A percentile compares a stretch with the other conserved stretches of the same genome.
Evolutionary conservation across 352 stramenopile genomes (phyloP).

Genomic region (Pythium brassicae): DNA sequence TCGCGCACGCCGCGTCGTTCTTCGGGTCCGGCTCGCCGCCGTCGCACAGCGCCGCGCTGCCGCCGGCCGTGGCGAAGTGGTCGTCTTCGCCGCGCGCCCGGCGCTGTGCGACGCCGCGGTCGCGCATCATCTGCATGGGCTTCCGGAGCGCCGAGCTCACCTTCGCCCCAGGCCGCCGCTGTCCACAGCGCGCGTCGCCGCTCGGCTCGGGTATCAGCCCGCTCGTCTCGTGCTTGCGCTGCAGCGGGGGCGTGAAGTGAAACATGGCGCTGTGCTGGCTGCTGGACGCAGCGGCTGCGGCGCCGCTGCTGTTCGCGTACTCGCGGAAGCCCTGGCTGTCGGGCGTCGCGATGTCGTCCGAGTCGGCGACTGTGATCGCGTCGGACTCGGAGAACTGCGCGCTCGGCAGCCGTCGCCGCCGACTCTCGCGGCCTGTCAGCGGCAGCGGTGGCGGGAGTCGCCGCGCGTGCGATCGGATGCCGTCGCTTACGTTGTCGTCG

Average conservation of each 20-base stretch:
- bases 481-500: not conserved
- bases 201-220: not conserved
- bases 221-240: not conserved
- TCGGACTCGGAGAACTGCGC: conserved; percentile 14
- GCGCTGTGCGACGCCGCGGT: conserved; percentile 9
- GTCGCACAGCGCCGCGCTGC: not conserved
- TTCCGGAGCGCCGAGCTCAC: conserved; percentile 17
- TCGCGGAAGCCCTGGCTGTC: conserved; percentile 18
- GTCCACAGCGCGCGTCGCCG: not conserved
- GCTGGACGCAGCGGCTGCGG: not conserved
- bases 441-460: not conserved
- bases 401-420: not conserved
- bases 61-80: not conserved
- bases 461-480: not conserved
- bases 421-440: not conserved
- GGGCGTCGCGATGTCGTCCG: conserved; percentile 21
- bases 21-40: not conserved
- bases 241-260: conserved; percentile 2
- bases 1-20: not conserved
- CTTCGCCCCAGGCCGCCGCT: conserved; percentile 6
- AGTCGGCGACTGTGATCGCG: conserved; percentile 17
- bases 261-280: conserved; percentile 1
- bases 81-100: not conserved
- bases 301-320: conserved; percentile 2
- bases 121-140: conserved; percentile 19